Base-by-base conservation (phyloP, 2,329 filamentous ascomycete genomes). In the Fusarium praegraminearum region DNA sequence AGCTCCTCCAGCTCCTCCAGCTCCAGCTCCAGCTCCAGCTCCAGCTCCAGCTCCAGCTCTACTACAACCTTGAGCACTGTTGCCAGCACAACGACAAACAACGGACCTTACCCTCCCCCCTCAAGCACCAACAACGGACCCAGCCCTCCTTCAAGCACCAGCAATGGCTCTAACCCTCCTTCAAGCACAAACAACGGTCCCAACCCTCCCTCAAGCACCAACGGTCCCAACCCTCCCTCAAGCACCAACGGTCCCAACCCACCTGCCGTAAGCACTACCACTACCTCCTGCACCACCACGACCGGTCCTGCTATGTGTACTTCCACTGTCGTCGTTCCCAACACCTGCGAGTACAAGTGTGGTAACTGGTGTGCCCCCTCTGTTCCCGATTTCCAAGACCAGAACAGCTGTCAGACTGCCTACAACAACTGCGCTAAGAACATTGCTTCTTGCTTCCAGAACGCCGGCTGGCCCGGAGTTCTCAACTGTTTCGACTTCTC, bases 361-460 rank as follows among this genome's bases (percentile, higher is more conserved):
- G 86, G 86, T 49, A 82, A 80, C 64, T 88, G 86, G 85, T 87
- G 85, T 73, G 82, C 81, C 38, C 80, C 79, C 46, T 80, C 84
- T 16, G 75, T 88, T 15, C 85, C 85, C 26, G 77, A 82, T 69
- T 88, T 82, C 78, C 74, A 76, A 41, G 79, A 86, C 72, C 67
- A 78, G 58, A 65, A 73, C 43, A 75, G 77, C 46, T 88, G 86
- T 76, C 72, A 77, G 51, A 69, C 67, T 12, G 81, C 83, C 24
- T 80, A 79, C 67, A 80, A 82, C 58, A 81, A 79, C 57, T 86
- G 84, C 73, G 74, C 76, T 28, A 75, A 86, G 57, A 84, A 86
- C 76, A 73, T 84, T 20, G 77, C 81, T 46, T 81, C 84, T 41
- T 88, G 86, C 79, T 86, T 86, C 80, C 75, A 81, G 65, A 70